A percentile compares a stretch with the other conserved stretches of the same genome.
phyloP scores from a whole-genome alignment of 139 green algal species.

The Ettlia oleoabundans region DNA sequence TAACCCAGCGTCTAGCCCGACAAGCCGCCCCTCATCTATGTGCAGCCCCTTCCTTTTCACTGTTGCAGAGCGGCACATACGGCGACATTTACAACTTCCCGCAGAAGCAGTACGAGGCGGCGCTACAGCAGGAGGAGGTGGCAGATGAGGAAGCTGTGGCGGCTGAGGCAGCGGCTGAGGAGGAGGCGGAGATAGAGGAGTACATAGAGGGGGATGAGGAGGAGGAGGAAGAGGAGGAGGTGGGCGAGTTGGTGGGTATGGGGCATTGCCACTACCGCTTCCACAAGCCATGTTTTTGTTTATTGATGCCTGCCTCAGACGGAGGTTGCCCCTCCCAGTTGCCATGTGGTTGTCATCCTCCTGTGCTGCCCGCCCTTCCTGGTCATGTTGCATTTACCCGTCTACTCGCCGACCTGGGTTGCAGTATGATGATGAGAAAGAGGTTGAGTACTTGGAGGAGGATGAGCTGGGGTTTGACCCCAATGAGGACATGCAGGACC shows the following conservation, averaged over 20 bases:
- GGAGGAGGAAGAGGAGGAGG: slow-evolving; percentile 41
- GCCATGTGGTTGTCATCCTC: too few relatives aligned
- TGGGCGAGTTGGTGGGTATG: too few relatives aligned
- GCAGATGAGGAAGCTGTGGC: slow-evolving; percentile 69
- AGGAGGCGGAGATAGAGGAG: slow-evolving; percentile 58
- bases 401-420: neutral
- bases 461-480: slow-evolving; percentile 38
- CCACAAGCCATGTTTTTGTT: too few relatives aligned
- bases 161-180: slow-evolving; percentile 47
- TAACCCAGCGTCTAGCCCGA: neutral
- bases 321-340: too few relatives aligned
- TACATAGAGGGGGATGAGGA: slow-evolving; percentile 47
- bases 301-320: slow-evolving; percentile 8
- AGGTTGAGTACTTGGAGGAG: slow-evolving; percentile 74
- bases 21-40: neutral
- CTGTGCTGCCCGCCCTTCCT: neutral
- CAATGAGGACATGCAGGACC: slow-evolving; percentile 47
- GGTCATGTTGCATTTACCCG: neutral
- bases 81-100: slow-evolving; percentile 99
- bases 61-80: slow-evolving; percentile 93
- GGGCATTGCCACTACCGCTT: too few relatives aligned
- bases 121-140: slow-evolving; percentile 66
- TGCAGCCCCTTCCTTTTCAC: neutral
- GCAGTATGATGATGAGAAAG: slow-evolving; percentile 63
- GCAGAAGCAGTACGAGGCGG: slow-evolving; percentile 89